Percentiles rank a stretch among this genome's conserved stretches.
Evolutionary conservation across 2,329 filamentous ascomycete genomes (phyloP).

Genomic region (Aspergillus persii): DNA sequence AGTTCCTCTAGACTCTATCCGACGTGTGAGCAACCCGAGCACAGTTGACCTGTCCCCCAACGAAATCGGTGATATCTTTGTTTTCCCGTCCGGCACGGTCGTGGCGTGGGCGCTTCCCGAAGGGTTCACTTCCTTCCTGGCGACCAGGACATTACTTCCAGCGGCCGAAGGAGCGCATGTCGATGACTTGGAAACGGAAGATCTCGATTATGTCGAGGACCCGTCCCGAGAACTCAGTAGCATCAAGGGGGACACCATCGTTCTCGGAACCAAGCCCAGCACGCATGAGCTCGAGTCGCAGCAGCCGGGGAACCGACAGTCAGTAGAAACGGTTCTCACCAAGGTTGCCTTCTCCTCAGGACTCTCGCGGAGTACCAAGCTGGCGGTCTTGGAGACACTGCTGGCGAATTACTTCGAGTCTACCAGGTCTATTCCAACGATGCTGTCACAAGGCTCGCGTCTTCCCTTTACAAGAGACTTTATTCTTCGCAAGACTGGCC

Average conservation of each 20-base stretch:
- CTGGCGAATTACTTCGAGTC: slow-evolving; percentile 82
- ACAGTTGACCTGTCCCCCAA: slow-evolving; percentile 39
- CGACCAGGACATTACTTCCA: slow-evolving; percentile 68
- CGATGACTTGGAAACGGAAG: slow-evolving; percentile 75
- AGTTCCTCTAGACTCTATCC: slow-evolving; percentile 47
- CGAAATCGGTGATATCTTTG: slow-evolving; percentile 78
- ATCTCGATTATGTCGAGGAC: slow-evolving; percentile 84
- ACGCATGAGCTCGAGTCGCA: slow-evolving; percentile 21
- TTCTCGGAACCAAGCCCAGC: slow-evolving; percentile 70
- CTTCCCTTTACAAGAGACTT: slow-evolving; percentile 68
- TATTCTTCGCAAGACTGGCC: slow-evolving; percentile 89
- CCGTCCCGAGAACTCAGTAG: slow-evolving; percentile 67
- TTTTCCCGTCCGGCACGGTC: slow-evolving; percentile 91
- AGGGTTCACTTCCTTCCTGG: slow-evolving; percentile 66
- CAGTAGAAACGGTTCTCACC: slow-evolving; percentile 67
- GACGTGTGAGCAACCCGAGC: slow-evolving; percentile 42
- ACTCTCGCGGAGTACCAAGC: slow-evolving; percentile 85
- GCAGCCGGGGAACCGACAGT: slow-evolving; percentile 29
- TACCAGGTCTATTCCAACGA: slow-evolving; percentile 75
- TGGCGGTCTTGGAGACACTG: slow-evolving; percentile 84
- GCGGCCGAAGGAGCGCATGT: slow-evolving; percentile 75
- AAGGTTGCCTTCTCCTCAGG: slow-evolving; percentile 97
- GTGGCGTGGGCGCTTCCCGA: slow-evolving; percentile 88
- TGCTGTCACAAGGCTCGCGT: slow-evolving; percentile 67
- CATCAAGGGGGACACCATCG: slow-evolving; percentile 83